Conservation (phyloP, 768 basidiomycete genomes). For the Boletus rex-veris region DNA sequence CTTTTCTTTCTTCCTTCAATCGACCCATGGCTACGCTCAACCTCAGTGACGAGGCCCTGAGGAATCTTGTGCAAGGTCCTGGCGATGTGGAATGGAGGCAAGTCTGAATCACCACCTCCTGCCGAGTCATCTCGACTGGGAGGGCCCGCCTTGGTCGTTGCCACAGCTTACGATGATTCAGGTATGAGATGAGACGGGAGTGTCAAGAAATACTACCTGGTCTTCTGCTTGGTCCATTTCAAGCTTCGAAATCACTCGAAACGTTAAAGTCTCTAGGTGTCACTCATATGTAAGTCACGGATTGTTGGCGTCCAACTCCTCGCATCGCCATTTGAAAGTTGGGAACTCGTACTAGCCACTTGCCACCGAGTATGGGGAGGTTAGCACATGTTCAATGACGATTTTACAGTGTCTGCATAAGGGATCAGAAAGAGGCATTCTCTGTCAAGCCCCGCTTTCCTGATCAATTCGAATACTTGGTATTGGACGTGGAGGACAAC, state of each 20-base stretch:
- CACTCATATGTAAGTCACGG: slow-evolving; percentile 68
- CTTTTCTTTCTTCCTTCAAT: neutral
- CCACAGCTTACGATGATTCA: slow-evolving; percentile 28
- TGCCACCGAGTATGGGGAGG: neutral
- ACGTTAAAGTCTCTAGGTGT: slow-evolving; percentile 62
- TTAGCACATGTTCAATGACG: neutral
- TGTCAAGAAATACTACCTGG: slow-evolving; percentile 88
- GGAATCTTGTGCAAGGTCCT: slow-evolving; percentile 70
- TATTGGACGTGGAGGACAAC: slow-evolving; percentile 84
- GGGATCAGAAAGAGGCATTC: slow-evolving; percentile 86
- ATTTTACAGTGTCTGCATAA: slow-evolving; percentile 70
- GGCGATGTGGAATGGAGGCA: slow-evolving; percentile 84
- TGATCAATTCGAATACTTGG: slow-evolving; percentile 72
- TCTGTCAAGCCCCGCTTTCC: slow-evolving; percentile 85
- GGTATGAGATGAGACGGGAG: slow-evolving; percentile 94
- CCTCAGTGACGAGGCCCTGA: slow-evolving; percentile 41
- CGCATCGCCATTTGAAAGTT: neutral
- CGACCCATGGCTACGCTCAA: slow-evolving; percentile 20
- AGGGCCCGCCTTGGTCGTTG: neutral
- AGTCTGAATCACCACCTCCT: slow-evolving; percentile 16
- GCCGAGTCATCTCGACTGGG: neutral
- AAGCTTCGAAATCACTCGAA: slow-evolving; percentile 79
- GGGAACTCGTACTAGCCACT: neutral
- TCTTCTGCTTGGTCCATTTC: slow-evolving; percentile 82
- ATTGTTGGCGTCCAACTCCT: neutral